Evolutionary conservation across 2,329 filamentous ascomycete species (phyloP).

Genomic region (Phialophora expanda): DNA sequence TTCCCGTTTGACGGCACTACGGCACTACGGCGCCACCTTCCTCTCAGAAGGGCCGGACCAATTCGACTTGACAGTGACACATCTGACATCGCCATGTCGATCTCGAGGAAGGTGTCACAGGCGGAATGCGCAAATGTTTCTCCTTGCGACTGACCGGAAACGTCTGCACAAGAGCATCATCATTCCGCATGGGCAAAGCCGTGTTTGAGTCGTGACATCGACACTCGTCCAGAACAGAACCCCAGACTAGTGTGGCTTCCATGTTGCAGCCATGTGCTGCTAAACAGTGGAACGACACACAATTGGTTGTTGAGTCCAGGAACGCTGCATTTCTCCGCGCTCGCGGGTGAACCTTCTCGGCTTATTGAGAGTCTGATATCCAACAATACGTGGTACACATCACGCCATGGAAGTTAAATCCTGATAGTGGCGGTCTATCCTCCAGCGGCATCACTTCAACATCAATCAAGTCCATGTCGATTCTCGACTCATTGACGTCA

Average conservation of each 20-base stretch:
- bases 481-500: neutral
- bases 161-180: neutral
- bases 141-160: neutral
- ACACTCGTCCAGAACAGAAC: neutral
- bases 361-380: neutral
- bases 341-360: neutral
- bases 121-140: neutral
- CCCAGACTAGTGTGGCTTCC: neutral
- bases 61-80: neutral
- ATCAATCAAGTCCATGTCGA: neutral
- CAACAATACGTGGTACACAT: neutral
- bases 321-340: neutral
- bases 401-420: neutral
- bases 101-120: neutral
- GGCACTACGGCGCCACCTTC: neutral
- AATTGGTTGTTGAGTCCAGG: neutral
- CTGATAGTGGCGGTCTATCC: neutral
- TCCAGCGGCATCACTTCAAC: neutral
- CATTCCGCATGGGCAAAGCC: neutral
- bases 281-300: neutral
- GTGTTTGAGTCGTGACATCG: neutral
- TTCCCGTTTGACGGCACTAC: neutral
- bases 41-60: neutral
- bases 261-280: constrained; percentile 6
- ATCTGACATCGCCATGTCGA: neutral